Percentiles rank a stretch among this genome's conserved stretches.
Conservation (phyloP, 164 flowering plant species). For the Berberis vulgaris region DNA sequence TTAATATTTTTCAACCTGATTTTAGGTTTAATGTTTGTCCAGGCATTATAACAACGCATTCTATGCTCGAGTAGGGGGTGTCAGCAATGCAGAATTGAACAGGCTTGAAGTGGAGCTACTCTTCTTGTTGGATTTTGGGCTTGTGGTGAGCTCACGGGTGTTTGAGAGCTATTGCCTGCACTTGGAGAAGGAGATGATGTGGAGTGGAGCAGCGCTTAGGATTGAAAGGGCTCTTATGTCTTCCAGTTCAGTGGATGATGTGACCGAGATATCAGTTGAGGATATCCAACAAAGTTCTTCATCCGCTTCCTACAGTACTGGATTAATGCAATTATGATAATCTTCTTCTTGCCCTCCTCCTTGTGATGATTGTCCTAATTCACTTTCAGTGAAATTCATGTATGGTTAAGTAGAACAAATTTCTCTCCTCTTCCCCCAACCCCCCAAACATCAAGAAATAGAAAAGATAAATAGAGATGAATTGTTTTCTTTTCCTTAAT, state of each 20-base stretch:
- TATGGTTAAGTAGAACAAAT: too few relatives aligned
- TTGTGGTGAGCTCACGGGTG: constrained; percentile 55
- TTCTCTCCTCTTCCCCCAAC: too few relatives aligned
- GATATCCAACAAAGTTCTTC: constrained; percentile 28
- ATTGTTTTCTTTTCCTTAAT: too few relatives aligned
- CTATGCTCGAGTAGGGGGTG: constrained; percentile 89
- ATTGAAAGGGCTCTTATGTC: constrained; percentile 26
- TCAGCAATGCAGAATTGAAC: constrained; percentile 77
- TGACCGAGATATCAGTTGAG: constrained; percentile 43
- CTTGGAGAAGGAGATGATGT: constrained; percentile 69
- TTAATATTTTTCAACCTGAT: too few relatives aligned
- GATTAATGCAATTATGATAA: not conserved
- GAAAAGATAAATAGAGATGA: too few relatives aligned
- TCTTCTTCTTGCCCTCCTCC: too few relatives aligned
- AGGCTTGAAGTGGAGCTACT: constrained; percentile 75
- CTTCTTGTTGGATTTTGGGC: constrained; percentile 68
- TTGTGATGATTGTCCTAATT: too few relatives aligned
- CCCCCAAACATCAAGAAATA: too few relatives aligned
- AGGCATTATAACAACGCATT: constrained; percentile 92
- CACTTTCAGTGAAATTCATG: too few relatives aligned
- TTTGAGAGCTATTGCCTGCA: constrained; percentile 81
- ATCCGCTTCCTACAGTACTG: constrained; percentile 13
- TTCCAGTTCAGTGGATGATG: constrained; percentile 27
- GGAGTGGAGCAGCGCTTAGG: constrained; percentile 21
- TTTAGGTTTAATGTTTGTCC: not conserved